Evolutionary conservation across 2,329 filamentous ascomycete species (phyloP).

Genomic region (Alternaria tenuissima): DNA sequence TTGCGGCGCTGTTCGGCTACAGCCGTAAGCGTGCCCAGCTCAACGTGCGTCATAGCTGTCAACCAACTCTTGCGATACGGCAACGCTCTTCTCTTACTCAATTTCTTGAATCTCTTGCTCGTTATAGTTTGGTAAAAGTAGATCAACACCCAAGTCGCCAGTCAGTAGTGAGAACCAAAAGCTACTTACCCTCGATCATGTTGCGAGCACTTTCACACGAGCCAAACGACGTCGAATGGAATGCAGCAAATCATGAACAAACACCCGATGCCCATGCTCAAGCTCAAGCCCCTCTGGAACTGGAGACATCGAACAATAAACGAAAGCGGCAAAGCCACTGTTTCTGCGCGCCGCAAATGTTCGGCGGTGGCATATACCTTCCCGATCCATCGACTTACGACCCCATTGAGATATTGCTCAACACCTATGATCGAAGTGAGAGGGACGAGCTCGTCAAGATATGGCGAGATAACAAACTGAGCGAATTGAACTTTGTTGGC

Average conservation of each 20-base stretch:
- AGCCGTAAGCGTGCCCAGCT: background rate
- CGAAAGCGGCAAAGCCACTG: constrained; percentile 8
- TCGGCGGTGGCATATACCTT: constrained; percentile 44
- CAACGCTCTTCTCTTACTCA: background rate
- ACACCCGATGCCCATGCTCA: no score
- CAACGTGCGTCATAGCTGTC: background rate
- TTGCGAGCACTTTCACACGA: background rate
- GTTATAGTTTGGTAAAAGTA: background rate
- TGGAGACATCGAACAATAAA: background rate
- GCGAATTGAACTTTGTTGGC: constrained; percentile 54
- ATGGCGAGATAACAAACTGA: constrained; percentile 52
- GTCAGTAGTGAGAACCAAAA: no score
- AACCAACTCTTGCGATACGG: background rate
- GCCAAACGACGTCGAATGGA: constrained; percentile 1
- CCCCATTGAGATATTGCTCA: constrained; percentile 50
- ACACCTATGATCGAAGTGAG: constrained; percentile 41
- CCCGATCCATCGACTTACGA: constrained; percentile 45
- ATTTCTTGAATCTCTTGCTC: background rate
- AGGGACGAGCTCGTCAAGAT: constrained; percentile 46
- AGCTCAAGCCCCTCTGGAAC: background rate
- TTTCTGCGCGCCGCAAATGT: constrained; percentile 30
- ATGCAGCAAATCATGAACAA: background rate
- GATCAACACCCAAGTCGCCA: no score
- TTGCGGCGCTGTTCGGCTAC: background rate
- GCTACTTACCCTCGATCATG: background rate